Evolutionary conservation across 2,329 filamentous ascomycete genomes (phyloP), one percentile per base, ranked within the genome.

Genomic region (Venturia pyrina): DNA sequence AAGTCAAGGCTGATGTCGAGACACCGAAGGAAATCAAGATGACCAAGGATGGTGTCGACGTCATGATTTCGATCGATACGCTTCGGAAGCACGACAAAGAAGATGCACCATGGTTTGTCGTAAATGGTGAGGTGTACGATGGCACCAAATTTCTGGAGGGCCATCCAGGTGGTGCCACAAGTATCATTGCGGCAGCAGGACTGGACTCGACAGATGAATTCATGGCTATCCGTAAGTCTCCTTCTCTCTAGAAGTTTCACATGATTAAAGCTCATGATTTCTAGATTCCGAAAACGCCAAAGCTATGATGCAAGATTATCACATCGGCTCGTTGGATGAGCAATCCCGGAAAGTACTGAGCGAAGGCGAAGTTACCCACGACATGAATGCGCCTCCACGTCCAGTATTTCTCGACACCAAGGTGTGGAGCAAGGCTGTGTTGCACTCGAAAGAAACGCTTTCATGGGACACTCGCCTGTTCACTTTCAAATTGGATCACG

Each of bases 221-320:
- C 74, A 85, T 96, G 78, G 89, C 90, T 17, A 97, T 97, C 71
- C 92, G 90, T 93, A 81, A 82, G 89, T 82, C 44, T 63, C 7
- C 8, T 8, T 10, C 21, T 15, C 6, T n/a, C 4, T 19, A 21
- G n/a, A 46, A 28, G 2, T 53, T n/a, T 28, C 19, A 41, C 5
- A 34, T 24, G n/a, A 17, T 28, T 28, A 28, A 66, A 63, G 50
- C 73, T 78, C 70, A 76, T 67, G 68, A 46, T 65, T 46, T 60
- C 66, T 72, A 93, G 91, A 96, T 75, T 93, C 89, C 74, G 92
- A 96, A 78, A 96, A 90, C 19, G 93, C 93, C 43, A 96, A 96
- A 78, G 83, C 82, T 21, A 96, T 96, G 91, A 92, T 97, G 88
- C 83, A 85, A 13, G 77, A 83, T 57, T 96, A 96, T 73, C 92